Base-by-base conservation (phyloP, 2,329 filamentous ascomycete species). In the Blastomyces gilchristii region DNA sequence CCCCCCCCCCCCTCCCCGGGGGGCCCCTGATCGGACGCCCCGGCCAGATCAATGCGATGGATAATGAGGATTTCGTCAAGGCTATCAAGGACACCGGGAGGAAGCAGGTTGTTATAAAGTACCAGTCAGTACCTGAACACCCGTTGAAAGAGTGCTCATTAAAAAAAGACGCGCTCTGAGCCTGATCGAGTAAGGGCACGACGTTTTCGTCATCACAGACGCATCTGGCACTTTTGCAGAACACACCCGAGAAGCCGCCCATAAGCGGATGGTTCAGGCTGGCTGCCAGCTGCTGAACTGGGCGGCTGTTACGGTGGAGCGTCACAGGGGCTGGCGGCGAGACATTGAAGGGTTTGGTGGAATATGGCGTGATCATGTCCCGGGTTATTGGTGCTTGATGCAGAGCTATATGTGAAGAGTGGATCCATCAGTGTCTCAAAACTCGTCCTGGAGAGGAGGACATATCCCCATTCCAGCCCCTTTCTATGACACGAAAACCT, bases 41-140 rank as follows among this genome's bases (percentile, higher is more conserved):
- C 65, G 88, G 88, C 49, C 86, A 91, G 71, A 87, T 91, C 69
- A 83, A 90, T 70, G 88, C 88, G 2, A 90, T 87, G 88, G 89
- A 91, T 71, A 90, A 89, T 68, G 68, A 80, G 2, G 83, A 88
- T 0, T 90, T 91, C 77, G 81, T 82, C 45, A 78, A 78, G 1
- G 87, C 88, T 1, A 80, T 91, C 65, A 76, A 80, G 66, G 86
- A 86, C 1, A 83, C 86, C 3, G 83, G 83, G 63, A 86, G 85
- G 72, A 85, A 80, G 39, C 89, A 91, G 72, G 78, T 91, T 68
- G 88, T 91, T 70, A 74, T 92, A 28, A 25, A 22, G 47, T 28
- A 50, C 22, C 9, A 14, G 47, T 14, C n/a, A 22, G n/a, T 22
- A 50, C 22, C 9, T n/a, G 47, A 28, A 16, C 3, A 28, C 9